A percentile compares a stretch with the other conserved stretches of the same genome.
phyloP scores from a whole-genome alignment of 306 rosid species.

The Macrotyloma uniflorum region DNA sequence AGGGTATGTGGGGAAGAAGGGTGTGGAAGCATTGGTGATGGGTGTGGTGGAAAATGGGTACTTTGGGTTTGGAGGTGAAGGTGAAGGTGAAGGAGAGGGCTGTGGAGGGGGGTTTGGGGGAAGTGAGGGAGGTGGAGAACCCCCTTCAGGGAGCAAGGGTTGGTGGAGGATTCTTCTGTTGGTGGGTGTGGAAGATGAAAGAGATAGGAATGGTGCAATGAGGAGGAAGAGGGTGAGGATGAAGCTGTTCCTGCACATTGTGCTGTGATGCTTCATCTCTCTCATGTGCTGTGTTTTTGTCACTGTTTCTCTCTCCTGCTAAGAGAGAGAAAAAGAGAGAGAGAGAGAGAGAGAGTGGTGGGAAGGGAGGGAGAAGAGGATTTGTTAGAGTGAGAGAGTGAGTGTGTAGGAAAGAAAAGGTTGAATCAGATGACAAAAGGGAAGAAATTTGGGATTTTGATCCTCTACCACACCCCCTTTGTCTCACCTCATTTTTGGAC shows the following conservation, averaged over 20 bases:
- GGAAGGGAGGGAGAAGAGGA: neutral
- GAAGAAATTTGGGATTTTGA: neutral
- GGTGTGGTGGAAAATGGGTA: slow-evolving; percentile 67
- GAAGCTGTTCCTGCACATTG: slow-evolving; percentile 50
- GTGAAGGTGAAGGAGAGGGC: slow-evolving; percentile 34
- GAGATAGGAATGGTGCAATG: neutral
- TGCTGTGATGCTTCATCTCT: neutral
- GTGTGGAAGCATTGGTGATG: slow-evolving; percentile 48
- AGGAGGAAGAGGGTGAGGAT: slow-evolving; percentile 32
- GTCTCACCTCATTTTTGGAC: neutral
- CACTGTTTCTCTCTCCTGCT: neutral
- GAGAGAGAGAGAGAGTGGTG: neutral
- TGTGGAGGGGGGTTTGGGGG: slow-evolving; percentile 45
- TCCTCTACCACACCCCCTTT: neutral
- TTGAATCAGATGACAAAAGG: neutral
- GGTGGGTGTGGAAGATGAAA: slow-evolving; percentile 7
- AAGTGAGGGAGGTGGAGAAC: slow-evolving; percentile 51
- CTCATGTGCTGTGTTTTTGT: neutral
- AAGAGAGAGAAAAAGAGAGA: neutral
- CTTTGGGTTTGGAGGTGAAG: slow-evolving; percentile 44
- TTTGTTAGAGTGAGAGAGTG: neutral
- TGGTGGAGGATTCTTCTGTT: slow-evolving; percentile 71
- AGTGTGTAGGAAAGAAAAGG: slow-evolving; percentile 24
- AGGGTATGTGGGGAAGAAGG: slow-evolving; percentile 82
- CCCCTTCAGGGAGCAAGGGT: slow-evolving; percentile 50